A percentile compares a stretch with the other conserved stretches of the same genome.
phyloP scores from a whole-genome alignment of 202 grass and related monocot genomes.

The Schoenoplectus tabernaemontani region DNA sequence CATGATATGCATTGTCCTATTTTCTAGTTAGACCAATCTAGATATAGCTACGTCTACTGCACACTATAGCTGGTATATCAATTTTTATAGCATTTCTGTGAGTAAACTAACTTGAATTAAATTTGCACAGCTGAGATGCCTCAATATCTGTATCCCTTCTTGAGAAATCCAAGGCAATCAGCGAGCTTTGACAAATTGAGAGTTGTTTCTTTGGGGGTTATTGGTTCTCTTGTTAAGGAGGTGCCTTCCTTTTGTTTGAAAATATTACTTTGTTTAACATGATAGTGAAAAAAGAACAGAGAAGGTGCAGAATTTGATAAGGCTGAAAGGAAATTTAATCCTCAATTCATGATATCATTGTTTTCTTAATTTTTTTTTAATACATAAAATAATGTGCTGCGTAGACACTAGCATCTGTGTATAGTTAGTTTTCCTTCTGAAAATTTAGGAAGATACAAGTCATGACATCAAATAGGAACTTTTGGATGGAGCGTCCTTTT shows the following conservation, averaged over 20 bases:
- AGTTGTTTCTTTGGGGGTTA: slow-evolving; percentile 12
- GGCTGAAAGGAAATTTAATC: too few relatives aligned
- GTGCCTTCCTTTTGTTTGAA: not conserved
- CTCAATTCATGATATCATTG: not conserved
- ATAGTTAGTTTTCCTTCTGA: not conserved
- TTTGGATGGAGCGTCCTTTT: not conserved
- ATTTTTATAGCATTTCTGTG: not conserved
- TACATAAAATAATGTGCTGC: not conserved
- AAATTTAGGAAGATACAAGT: too few relatives aligned
- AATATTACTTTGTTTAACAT: not conserved
- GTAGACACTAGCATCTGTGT: not conserved
- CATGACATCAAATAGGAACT: not conserved
- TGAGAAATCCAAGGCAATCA: not conserved
- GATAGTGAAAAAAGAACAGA: not conserved
- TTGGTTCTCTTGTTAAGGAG: slow-evolving; percentile 6
- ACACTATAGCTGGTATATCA: not conserved
- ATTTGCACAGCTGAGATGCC: slow-evolving; percentile 9
- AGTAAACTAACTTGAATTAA: not conserved
- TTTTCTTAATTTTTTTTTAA: not conserved
- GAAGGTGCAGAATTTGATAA: not conserved
- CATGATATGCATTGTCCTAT: not conserved
- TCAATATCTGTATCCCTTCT: slow-evolving; percentile 14
- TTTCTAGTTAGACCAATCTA: not conserved
- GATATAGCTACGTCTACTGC: not conserved
- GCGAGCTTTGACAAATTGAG: not conserved